These are phyloP conservation scores for Rhododendron mucronatum DNA, from an alignment of 148 eudicot genomes.

Conservation along the genomic window DNA sequence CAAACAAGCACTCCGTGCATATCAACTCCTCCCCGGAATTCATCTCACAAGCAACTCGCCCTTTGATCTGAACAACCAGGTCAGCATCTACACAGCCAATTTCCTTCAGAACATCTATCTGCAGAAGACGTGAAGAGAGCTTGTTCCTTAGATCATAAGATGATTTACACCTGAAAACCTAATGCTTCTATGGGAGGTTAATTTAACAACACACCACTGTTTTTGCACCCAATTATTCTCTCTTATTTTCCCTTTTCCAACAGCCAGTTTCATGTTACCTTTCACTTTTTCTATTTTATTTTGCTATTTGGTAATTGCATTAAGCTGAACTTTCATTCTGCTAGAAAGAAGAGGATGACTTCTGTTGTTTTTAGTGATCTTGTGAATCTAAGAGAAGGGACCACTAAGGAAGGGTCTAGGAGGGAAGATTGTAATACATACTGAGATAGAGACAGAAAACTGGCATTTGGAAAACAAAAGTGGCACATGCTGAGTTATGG, in stretches of 20 bases:
- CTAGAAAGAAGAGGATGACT: background rate
- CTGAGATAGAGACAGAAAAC: background rate
- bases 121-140: slow-evolving; percentile 20
- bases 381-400: background rate
- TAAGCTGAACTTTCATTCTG: background rate
- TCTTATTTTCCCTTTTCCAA: background rate
- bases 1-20: slow-evolving; percentile 96
- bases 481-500: slow-evolving; percentile 2
- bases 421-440: background rate
- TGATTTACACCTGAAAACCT: background rate
- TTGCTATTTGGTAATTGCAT: background rate
- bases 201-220: background rate
- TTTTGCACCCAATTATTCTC: background rate
- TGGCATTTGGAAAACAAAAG: background rate
- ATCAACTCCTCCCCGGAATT: slow-evolving; percentile 98
- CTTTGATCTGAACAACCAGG: slow-evolving; percentile 95
- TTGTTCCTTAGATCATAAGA: background rate
- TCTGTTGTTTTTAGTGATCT: background rate
- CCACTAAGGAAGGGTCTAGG: background rate
- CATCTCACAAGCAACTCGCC: slow-evolving; percentile 99
- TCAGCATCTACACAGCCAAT: slow-evolving; percentile 92
- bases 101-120: slow-evolving; percentile 87
- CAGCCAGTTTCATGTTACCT: background rate
- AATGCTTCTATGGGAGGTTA: background rate
- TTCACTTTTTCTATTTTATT: background rate